phyloP scores from a whole-genome alignment of 2,329 filamentous ascomycete genomes.

The Paraphaeosphaeria minitans region DNA sequence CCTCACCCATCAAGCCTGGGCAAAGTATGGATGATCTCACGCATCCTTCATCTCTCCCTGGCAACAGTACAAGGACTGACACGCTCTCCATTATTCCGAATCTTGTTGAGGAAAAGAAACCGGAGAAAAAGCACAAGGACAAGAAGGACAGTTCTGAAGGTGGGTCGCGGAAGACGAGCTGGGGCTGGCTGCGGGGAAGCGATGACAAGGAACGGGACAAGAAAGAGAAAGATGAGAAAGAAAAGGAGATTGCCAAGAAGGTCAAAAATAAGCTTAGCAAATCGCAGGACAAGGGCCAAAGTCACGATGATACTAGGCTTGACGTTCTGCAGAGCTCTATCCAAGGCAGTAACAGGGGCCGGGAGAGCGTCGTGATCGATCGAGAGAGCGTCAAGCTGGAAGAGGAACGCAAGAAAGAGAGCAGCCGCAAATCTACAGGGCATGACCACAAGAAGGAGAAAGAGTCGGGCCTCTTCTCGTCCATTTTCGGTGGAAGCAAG shows the following conservation, averaged over 20 bases:
- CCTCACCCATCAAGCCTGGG: constrained; percentile 46
- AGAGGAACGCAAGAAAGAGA: constrained; percentile 83
- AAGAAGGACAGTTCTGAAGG: constrained; percentile 73
- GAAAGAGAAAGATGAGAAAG: constrained; percentile 51
- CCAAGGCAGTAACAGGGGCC: constrained; percentile 66
- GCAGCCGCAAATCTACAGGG: constrained; percentile 69
- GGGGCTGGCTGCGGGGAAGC: constrained; percentile 74
- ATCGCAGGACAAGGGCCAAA: constrained; percentile 56
- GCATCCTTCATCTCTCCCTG: constrained; percentile 71
- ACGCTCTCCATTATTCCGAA: constrained; percentile 81
- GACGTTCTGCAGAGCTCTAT: constrained; percentile 89
- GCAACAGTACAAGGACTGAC: constrained; percentile 74
- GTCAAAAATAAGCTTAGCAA: constrained; percentile 71
- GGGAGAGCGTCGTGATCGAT: constrained; percentile 85
- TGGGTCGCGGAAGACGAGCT: constrained; percentile 73
- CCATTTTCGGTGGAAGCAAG: constrained; percentile 87
- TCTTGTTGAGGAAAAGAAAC: constrained; percentile 70
- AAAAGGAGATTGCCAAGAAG: constrained; percentile 50
- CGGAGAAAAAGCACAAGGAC: constrained; percentile 72
- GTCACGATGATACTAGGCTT: constrained; percentile 78
- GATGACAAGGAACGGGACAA: constrained; percentile 73
- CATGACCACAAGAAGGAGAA: constrained; percentile 82
- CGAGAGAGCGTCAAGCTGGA: constrained; percentile 76
- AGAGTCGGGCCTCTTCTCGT: constrained; percentile 84
- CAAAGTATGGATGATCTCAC: constrained; percentile 69